A percentile compares a stretch with the other conserved stretches of the same genome.
phyloP scores from a whole-genome alignment of 2,329 filamentous ascomycete species.

The Fusarium piperis region DNA sequence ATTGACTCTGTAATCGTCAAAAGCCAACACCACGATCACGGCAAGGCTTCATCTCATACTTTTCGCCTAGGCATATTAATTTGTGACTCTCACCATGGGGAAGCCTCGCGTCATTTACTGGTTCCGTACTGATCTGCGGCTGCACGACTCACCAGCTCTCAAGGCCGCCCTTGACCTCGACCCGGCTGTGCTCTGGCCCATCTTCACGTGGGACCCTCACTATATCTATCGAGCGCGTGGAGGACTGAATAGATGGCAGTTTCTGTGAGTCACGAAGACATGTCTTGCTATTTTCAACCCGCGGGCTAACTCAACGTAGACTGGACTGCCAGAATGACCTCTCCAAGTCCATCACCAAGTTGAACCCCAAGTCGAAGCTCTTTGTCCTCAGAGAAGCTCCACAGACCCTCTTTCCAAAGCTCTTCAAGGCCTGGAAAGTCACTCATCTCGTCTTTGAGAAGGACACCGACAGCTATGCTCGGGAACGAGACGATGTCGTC shows the following conservation, averaged over 20 bases:
- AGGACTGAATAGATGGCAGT: conserved; percentile 79
- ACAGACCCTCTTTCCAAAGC: conserved; percentile 75
- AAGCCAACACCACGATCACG: not conserved
- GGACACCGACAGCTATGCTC: conserved; percentile 78
- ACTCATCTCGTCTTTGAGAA: conserved; percentile 83
- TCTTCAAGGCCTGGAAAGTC: conserved; percentile 78
- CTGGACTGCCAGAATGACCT: conserved; percentile 79
- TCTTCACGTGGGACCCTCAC: conserved; percentile 85
- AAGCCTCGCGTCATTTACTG: conserved; percentile 72
- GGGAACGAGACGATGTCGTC: conserved; percentile 70
- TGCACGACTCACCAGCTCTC: conserved; percentile 80
- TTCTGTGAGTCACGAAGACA: conserved; percentile 57
- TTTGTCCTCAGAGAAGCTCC: conserved; percentile 78
- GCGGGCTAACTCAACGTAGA: conserved; percentile 47
- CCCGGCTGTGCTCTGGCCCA: conserved; percentile 74
- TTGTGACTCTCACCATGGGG: conserved; percentile 36
- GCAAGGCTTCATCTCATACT: not conserved
- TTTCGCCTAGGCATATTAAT: not conserved
- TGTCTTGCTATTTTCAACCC: not conserved
- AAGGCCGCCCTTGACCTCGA: conserved; percentile 76
- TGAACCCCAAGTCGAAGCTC: conserved; percentile 77
- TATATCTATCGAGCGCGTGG: conserved; percentile 79
- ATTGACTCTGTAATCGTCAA: conserved; percentile 30
- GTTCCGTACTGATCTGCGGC: conserved; percentile 81
- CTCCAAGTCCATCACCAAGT: conserved; percentile 70